Conservation (phyloP, 1,139 yeast species). For the Saccharomyces hybrid region DNA sequence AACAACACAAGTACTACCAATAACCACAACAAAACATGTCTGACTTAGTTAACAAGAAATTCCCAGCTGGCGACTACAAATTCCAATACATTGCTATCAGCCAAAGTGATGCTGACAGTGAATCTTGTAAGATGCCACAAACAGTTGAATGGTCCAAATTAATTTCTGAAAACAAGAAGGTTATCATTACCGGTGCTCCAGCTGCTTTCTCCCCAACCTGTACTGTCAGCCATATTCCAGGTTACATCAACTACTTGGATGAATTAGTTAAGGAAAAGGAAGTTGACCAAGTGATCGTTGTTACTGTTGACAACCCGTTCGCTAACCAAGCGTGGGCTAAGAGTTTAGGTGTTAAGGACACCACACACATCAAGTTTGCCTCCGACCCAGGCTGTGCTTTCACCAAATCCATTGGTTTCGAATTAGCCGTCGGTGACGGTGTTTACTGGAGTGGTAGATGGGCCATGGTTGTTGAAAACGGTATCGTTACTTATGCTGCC, state of each 20-base stretch:
- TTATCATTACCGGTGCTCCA: conserved; percentile 75
- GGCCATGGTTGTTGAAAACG: conserved; percentile 61
- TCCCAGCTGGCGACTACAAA: conserved; percentile 20
- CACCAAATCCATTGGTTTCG: conserved; percentile 55
- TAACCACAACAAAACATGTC: conserved; percentile 3
- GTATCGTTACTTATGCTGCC: conserved; percentile 56
- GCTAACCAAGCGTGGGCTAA: conserved; percentile 80
- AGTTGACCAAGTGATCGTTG: conserved; percentile 61
- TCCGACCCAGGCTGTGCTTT: conserved; percentile 64
- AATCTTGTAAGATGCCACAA: conserved; percentile 27
- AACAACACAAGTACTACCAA: neutral
- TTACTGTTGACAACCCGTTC: conserved; percentile 79
- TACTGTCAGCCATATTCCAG: conserved; percentile 76
- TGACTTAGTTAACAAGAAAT: conserved; percentile 18
- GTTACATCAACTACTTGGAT: conserved; percentile 45
- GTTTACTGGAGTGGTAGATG: conserved; percentile 68
- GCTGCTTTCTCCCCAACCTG: conserved; percentile 93
- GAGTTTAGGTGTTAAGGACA: conserved; percentile 41
- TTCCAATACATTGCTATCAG: conserved; percentile 26
- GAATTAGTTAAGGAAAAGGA: conserved; percentile 55
- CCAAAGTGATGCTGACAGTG: conserved; percentile 15
- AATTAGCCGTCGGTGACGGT: conserved; percentile 45
- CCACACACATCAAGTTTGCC: conserved; percentile 55
- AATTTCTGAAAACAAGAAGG: conserved; percentile 31
- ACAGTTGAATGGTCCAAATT: conserved; percentile 26